Evolutionary conservation across 768 basidiomycete species (phyloP).

Genomic region (Tricholoma flavovirens): DNA sequence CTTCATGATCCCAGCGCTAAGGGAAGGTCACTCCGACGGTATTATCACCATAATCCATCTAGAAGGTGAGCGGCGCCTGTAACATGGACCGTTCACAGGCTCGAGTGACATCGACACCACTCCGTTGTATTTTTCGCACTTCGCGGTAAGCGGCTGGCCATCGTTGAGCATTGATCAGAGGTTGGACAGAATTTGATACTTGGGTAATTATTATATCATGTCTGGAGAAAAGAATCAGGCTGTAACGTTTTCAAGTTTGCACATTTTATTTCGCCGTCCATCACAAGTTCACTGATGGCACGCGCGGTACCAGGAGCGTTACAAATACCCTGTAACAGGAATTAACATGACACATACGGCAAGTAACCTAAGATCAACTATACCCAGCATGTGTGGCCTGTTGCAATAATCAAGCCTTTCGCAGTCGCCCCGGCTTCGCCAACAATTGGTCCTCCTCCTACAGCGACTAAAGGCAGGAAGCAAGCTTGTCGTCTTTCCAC

Average conservation of each 20-base stretch:
- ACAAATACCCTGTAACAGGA: constrained; percentile 54
- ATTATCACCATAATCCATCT: no score
- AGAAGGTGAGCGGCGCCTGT: no score
- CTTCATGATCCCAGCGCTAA: no score
- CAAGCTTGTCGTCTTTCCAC: constrained; percentile 62
- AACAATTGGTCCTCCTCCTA: constrained; percentile 64
- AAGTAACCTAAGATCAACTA: constrained; percentile 18
- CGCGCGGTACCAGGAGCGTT: constrained; percentile 83
- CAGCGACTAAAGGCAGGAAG: constrained; percentile 62
- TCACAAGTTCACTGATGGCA: constrained; percentile 62
- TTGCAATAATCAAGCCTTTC: constrained; percentile 63
- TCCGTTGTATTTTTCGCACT: no score
- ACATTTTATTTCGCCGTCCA: constrained; percentile 59
- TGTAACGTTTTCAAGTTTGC: constrained; percentile 47
- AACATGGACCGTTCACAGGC: no score
- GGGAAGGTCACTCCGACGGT: no score
- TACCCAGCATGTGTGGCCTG: constrained; percentile 81
- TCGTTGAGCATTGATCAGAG: no score
- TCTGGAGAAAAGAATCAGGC: constrained; percentile 32
- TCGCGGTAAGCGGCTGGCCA: no score
- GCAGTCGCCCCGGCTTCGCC: constrained; percentile 53
- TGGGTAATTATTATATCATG: neutral
- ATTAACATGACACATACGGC: neutral
- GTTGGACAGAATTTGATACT: no score
- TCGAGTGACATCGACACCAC: no score